Percentiles rank a stretch among this genome's conserved stretches.
These are phyloP conservation scores for Clitocybe nebularis DNA, from an alignment of 1,284 basidiomycete genomes.

Conservation along the genomic window DNA sequence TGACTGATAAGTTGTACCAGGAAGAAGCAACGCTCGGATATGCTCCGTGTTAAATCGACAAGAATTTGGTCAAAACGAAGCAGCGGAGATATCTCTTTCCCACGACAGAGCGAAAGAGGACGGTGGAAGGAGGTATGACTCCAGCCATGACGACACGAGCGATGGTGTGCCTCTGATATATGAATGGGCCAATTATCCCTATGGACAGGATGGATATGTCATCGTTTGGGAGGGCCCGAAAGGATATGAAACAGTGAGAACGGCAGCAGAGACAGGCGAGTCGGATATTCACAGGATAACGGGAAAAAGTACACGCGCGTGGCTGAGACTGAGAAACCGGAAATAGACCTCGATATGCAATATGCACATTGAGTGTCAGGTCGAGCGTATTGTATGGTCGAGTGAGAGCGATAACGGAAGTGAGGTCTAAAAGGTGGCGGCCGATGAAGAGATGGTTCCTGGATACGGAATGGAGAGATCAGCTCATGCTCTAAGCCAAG, in stretches of 20 bases:
- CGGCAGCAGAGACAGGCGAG: conserved; percentile 17
- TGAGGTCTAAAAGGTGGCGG: conserved; percentile 16
- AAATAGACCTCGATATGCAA: conserved; percentile 29
- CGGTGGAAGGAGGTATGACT: conserved; percentile 1
- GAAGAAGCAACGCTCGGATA: conserved; percentile 10
- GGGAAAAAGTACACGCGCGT: conserved; percentile 30
- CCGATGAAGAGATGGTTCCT: conserved; percentile 4
- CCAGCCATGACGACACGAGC: conserved; percentile 7
- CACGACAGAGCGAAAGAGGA: neutral
- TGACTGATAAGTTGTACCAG: conserved; percentile 11
- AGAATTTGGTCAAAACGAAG: neutral
- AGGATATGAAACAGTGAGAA: conserved; percentile 20
- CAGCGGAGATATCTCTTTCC: neutral
- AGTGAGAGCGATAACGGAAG: conserved; percentile 11
- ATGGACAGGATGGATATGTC: conserved; percentile 67
- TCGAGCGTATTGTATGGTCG: conserved; percentile 28
- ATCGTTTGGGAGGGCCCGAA: conserved; percentile 31
- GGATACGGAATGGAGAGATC: conserved; percentile 18
- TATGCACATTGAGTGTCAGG: conserved; percentile 23
- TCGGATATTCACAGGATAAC: conserved; percentile 29
- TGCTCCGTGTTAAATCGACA: conserved; percentile 4
- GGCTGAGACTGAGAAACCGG: conserved; percentile 21
- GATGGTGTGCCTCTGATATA: conserved; percentile 16
- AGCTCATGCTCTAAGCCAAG: conserved; percentile 50
- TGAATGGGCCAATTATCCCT: conserved; percentile 23